Base-by-base conservation (phyloP, 2,329 filamentous ascomycete species). In the Aspergillus clavatus region DNA sequence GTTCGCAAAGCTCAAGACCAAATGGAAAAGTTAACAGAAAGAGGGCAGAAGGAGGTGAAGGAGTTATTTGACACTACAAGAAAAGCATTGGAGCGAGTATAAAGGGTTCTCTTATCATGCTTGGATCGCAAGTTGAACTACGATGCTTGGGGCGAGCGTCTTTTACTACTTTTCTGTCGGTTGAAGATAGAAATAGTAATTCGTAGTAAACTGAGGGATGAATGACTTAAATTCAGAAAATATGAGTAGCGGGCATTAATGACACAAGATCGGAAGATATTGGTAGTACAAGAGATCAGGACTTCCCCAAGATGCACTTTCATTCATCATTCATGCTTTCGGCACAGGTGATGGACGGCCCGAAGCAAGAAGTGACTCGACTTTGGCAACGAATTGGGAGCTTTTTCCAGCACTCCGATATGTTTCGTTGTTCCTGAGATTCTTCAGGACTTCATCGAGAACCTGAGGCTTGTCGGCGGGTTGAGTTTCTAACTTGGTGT, bases 21-120 rank as follows among this genome's bases (percentile, higher is more conserved):
- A 50, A 73, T 75, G 72, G 72, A 75, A 53, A 73, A 72, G 50
- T 47, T 70, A 36, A 65, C 68, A 16, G 69, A 71, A 38, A 72
- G 69, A 56, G 72, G 70, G 11, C 70, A 72, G 46, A 72, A 68
- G 51, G 71, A 72, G 43, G 65, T 69, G 38, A 74, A 71, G 56
- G 68, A 70, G 48, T 50, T 72, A 6, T 73, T 71, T 50, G 71
- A 73, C 36, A 58, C 52, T 7, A 69, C 66, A 21, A 69, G 56
- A 52, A 71, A 65, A 57, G 58, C 55, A 1, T 53, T 71, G 46
- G 66, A 71, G 49, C 59, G 65, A 48, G 54, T 47, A 47, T 65
- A 37, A 60, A 23, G 11, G 11, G 14, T 12, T 44, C 18, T 37
- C 36, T 22, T 24, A 24, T 24, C 23, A 24, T 24, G 8, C 22